A percentile compares a stretch with the other conserved stretches of the same genome.
phyloP scores from a whole-genome alignment of 2,329 filamentous ascomycete genomes.

The Aureobasidium melanogenum region DNA sequence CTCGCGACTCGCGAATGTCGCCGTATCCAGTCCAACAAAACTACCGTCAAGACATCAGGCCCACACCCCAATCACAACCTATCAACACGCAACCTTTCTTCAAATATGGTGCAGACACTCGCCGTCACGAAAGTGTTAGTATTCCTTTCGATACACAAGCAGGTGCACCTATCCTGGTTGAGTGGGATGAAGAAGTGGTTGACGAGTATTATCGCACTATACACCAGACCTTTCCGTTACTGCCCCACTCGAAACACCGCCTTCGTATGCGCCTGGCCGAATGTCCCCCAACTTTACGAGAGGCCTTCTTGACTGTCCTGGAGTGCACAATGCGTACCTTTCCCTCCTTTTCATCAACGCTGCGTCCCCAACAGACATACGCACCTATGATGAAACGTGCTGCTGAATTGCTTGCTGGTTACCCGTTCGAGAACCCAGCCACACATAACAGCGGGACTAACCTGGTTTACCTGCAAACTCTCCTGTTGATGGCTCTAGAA shows the following conservation, averaged over 20 bases:
- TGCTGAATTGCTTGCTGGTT: conserved; percentile 34
- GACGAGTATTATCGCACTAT: conserved; percentile 53
- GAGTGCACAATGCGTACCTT: conserved; percentile 51
- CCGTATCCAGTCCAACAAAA: background rate
- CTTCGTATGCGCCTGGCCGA: conserved; percentile 48
- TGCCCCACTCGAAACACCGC: conserved; percentile 49
- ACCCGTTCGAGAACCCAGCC: conserved; percentile 36
- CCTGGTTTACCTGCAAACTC: conserved; percentile 54
- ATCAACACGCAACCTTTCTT: conserved; percentile 23
- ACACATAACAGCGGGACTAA: conserved; percentile 34
- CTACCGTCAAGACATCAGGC: background rate
- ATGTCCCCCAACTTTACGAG: conserved; percentile 48
- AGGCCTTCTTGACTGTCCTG: conserved; percentile 57
- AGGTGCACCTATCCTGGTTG: conserved; percentile 22
- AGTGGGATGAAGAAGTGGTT: conserved; percentile 39
- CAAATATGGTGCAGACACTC: conserved; percentile 20
- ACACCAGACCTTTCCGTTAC: conserved; percentile 58
- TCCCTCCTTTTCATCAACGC: conserved; percentile 26
- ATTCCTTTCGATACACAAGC: conserved; percentile 20
- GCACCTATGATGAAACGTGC: conserved; percentile 32
- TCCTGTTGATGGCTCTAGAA: conserved; percentile 58
- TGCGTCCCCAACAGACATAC: conserved; percentile 27
- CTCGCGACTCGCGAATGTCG: background rate
- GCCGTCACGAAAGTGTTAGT: conserved; percentile 22
- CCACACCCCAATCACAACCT: background rate